These are phyloP conservation scores for Taiozyma onychis DNA, from an alignment of 1,139 yeast genomes.

Conservation along the genomic window DNA sequence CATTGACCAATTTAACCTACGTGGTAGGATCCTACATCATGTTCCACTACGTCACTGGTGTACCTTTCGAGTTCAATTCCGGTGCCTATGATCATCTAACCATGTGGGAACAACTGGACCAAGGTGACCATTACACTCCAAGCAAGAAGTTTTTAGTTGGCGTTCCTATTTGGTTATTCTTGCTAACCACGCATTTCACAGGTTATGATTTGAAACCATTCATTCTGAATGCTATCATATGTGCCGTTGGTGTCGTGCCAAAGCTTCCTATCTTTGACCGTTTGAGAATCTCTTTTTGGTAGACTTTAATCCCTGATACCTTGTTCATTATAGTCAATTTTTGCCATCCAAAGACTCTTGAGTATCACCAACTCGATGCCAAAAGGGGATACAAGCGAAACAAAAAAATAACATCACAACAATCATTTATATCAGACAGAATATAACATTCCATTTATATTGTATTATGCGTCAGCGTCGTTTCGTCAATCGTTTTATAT, in stretches of 20 bases:
- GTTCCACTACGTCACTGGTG: slow-evolving; percentile 96
- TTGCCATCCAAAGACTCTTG: background rate
- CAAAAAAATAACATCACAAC: background rate
- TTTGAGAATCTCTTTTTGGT: slow-evolving; percentile 52
- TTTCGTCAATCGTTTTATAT: background rate
- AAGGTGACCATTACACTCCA: slow-evolving; percentile 96
- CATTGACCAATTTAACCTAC: slow-evolving; percentile 84
- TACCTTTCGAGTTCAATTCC: slow-evolving; percentile 93
- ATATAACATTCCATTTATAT: background rate
- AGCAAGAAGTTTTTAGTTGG: slow-evolving; percentile 87
- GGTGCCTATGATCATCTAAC: slow-evolving; percentile 96
- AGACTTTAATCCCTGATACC: background rate
- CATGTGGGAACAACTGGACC: slow-evolving; percentile 98
- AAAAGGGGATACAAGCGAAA: background rate
- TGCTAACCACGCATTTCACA: slow-evolving; percentile 86
- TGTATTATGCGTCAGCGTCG: background rate
- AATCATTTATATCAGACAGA: background rate
- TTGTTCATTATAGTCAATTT: background rate
- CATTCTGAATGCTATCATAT: slow-evolving; percentile 71
- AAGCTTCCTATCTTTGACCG: slow-evolving; percentile 81
- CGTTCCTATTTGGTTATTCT: slow-evolving; percentile 83
- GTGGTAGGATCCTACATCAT: slow-evolving; percentile 89
- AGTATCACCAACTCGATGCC: background rate
- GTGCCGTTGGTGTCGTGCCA: slow-evolving; percentile 79
- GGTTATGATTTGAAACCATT: slow-evolving; percentile 78